phyloP scores from a whole-genome alignment of 2,329 filamentous ascomycete species.

The Trichoderma sp. region DNA sequence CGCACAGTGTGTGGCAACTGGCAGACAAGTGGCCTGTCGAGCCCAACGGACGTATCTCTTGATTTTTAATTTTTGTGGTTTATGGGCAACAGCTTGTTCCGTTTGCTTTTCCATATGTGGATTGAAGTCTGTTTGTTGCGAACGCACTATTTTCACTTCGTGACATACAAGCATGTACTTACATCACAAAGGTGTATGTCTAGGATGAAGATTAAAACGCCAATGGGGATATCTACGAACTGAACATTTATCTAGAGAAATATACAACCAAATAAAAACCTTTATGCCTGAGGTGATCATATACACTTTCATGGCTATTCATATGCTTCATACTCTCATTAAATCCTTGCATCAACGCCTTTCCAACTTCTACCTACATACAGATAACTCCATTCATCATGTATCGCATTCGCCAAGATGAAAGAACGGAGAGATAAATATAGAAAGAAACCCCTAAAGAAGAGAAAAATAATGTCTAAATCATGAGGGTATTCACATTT shows the following conservation, averaged over 20 bases:
- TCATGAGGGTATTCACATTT: background rate
- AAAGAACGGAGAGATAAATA: background rate
- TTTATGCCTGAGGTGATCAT: background rate
- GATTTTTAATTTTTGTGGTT: background rate
- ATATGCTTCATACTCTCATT: background rate
- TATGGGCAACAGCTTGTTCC: background rate
- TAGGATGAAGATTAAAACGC: background rate
- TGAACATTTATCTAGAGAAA: background rate
- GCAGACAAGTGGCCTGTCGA: background rate
- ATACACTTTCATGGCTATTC: background rate
- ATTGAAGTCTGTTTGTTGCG: background rate
- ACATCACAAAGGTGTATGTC: background rate
- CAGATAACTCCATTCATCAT: background rate
- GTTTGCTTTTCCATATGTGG: background rate
- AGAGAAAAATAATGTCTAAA: background rate
- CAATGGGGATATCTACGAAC: background rate
- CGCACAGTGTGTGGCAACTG: background rate
- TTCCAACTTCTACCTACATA: background rate
- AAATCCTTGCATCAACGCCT: background rate
- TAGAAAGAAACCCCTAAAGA: background rate
- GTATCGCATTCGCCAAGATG: background rate
- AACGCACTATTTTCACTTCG: background rate
- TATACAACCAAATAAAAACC: background rate
- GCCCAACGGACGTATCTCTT: background rate
- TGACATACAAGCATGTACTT: background rate